Evolutionary conservation across 208 protist species (phyloP).

Genomic region (Leptomonas seymouri): DNA sequence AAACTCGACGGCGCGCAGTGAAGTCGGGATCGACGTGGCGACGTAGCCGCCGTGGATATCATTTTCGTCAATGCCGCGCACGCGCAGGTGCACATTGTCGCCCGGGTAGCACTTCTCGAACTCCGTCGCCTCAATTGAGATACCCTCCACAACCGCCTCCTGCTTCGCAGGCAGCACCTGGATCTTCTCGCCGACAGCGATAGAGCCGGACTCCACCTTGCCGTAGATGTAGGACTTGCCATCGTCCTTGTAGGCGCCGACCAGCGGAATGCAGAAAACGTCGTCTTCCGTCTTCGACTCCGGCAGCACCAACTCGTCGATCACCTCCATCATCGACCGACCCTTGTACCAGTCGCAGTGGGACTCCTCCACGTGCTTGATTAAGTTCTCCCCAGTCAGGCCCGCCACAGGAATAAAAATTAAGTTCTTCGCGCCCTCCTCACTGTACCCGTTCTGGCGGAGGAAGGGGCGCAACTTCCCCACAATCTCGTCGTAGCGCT

Average conservation of each 20-base stretch:
- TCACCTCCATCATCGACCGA: constrained; percentile 90
- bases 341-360: constrained; percentile 94
- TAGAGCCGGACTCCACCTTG: constrained; percentile 95
- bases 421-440: constrained; percentile 84
- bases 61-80: constrained; percentile 90
- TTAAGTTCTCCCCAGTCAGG: constrained; percentile 94
- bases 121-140: constrained; percentile 90
- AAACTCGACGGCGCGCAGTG: constrained; percentile 84
- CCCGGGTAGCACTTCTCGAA: constrained; percentile 91
- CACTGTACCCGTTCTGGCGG: constrained; percentile 93
- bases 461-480: constrained; percentile 96
- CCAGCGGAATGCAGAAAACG: constrained; percentile 94
- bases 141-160: constrained; percentile 85
- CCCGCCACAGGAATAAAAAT: constrained; percentile 98
- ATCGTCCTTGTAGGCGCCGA: constrained; percentile 96
- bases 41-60: constrained; percentile 91
- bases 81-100: constrained; percentile 92
- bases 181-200: constrained; percentile 89
- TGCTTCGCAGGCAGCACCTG: constrained; percentile 81
- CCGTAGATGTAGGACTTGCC: constrained; percentile 94
- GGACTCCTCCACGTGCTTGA: constrained; percentile 60
- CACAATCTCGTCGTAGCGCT: constrained; percentile 96
- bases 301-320: constrained; percentile 89
- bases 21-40: constrained; percentile 84
- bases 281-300: constrained; percentile 81